These are phyloP conservation scores for Striga asiatica DNA, from an alignment of 257 asterid species.

Conservation along the genomic window DNA sequence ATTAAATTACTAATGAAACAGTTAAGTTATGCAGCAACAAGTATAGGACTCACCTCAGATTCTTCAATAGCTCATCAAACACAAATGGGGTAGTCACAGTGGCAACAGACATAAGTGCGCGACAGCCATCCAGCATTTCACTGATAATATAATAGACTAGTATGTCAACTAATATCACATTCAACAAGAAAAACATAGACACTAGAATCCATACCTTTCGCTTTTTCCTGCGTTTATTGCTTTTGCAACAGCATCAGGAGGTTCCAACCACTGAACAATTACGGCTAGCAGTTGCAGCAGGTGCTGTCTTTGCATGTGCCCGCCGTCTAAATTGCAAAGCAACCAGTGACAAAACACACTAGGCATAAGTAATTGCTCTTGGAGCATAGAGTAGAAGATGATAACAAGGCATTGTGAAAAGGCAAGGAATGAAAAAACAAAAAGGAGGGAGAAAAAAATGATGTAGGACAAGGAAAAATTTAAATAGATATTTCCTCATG, in stretches of 20 bases:
- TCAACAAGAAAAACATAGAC: constrained; percentile 9
- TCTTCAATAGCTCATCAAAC: constrained; percentile 72
- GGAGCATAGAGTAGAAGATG: constrained; percentile 7
- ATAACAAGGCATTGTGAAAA: neutral
- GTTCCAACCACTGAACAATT: constrained; percentile 83
- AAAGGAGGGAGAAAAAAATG: neutral
- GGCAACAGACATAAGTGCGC: constrained; percentile 77
- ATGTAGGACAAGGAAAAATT: neutral
- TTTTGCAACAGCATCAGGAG: constrained; percentile 66
- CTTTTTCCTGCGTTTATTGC: constrained; percentile 77
- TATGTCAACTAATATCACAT: constrained; percentile 13
- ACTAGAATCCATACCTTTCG: constrained; percentile 50
- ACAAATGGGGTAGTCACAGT: constrained; percentile 63
- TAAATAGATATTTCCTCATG: neutral
- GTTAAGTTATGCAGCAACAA: constrained; percentile 9
- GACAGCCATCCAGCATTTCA: constrained; percentile 94
- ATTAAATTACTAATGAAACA: constrained; percentile 6
- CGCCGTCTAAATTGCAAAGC: constrained; percentile 43
- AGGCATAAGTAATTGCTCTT: neutral
- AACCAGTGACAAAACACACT: constrained; percentile 12
- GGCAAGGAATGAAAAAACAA: neutral
- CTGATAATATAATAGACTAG: constrained; percentile 38
- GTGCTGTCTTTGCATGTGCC: constrained; percentile 65
- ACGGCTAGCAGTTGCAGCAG: constrained; percentile 74
- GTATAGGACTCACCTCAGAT: constrained; percentile 50